Evolutionary conservation across 2,329 filamentous ascomycete genomes (phyloP), one percentile per base, ranked within the genome.

Genomic region (Aspergillus terreus): DNA sequence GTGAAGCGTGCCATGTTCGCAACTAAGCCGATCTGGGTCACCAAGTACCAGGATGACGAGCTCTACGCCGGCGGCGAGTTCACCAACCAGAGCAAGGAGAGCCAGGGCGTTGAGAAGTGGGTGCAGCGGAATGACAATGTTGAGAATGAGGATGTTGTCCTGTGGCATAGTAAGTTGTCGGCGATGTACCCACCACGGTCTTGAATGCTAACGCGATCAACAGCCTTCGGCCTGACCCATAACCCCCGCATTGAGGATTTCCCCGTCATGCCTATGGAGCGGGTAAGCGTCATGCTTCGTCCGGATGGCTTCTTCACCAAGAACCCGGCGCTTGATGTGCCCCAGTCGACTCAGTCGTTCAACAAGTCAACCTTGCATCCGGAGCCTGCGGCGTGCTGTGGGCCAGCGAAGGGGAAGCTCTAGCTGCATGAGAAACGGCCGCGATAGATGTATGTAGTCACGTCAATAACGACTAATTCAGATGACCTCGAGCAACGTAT

Each of bases 191-290:
- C 1, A 11, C 32, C 30, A n/a, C n/a, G 4, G 21, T n/a, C 4
- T n/a, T 11, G 30, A 25, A 19, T 38, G 35, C 44, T 46, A 46
- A 46, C 44, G 5, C 1, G 19, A 36, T 3, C 14, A 21, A 7
- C 36, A 70, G 66, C 67, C 15, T 75, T 76, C 56, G 76, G 83
- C 9, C 78, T 85, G 19, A 86, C 85, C 30, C 84, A 87, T 55
- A 80, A 85, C 36, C 82, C 82, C 0, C 72, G 83, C 2, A 75
- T 82, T 23, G 84, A 86, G 60, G 84, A 86, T 60, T 86, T 85
- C 69, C 83, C 83, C 0, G 80, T 86, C 25, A 87, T 87, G 84
- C 84, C 83, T 0, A 76, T 77, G 56, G 84, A 87, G 61, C 67
- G 71, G 4, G 66, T 76, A 41, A 74, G 71, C 40, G 72, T 79